A percentile compares a stretch with the other conserved stretches of the same genome.
phyloP scores from a whole-genome alignment of 2,329 filamentous ascomycete genomes.

The Hypoxylon sp. region DNA sequence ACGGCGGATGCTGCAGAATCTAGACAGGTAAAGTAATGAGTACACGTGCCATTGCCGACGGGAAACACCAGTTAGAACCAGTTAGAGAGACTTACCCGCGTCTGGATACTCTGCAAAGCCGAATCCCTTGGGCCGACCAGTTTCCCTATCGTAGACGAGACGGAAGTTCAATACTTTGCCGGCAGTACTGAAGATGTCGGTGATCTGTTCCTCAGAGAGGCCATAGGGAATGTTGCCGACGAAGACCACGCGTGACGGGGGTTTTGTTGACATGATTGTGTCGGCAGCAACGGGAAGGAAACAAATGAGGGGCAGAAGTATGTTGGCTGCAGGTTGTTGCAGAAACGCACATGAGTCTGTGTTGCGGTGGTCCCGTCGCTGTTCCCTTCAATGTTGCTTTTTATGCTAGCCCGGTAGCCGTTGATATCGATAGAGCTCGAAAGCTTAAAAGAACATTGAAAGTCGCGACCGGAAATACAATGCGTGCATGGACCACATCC shows the following conservation, averaged over 20 bases:
- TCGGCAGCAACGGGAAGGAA: constrained; percentile 4
- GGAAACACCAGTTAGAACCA: too few species aligned
- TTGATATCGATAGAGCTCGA: constrained; percentile 5
- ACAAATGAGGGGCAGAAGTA: not conserved
- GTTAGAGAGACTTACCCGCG: constrained; percentile 68
- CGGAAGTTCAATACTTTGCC: constrained; percentile 93
- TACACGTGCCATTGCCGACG: not conserved
- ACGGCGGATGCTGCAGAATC: constrained; percentile 91
- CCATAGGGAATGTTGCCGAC: constrained; percentile 80
- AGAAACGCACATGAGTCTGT: not conserved
- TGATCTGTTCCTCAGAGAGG: constrained; percentile 95
- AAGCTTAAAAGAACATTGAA: constrained; percentile 13
- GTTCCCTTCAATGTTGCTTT: too few species aligned
- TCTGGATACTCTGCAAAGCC: constrained; percentile 97
- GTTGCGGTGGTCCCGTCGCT: not conserved
- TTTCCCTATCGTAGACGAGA: constrained; percentile 95
- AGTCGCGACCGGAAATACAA: constrained; percentile 6
- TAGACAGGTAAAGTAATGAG: constrained; percentile 47
- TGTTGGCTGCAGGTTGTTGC: constrained; percentile 1
- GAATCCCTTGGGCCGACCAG: constrained; percentile 93
- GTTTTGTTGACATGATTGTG: constrained; percentile 77
- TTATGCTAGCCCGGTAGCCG: not conserved
- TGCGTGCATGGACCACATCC: constrained; percentile 2
- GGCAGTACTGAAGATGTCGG: constrained; percentile 90
- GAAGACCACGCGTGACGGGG: constrained; percentile 83